phyloP scores from a whole-genome alignment of 2,329 filamentous ascomycete species.

The Alternaria longipes region DNA sequence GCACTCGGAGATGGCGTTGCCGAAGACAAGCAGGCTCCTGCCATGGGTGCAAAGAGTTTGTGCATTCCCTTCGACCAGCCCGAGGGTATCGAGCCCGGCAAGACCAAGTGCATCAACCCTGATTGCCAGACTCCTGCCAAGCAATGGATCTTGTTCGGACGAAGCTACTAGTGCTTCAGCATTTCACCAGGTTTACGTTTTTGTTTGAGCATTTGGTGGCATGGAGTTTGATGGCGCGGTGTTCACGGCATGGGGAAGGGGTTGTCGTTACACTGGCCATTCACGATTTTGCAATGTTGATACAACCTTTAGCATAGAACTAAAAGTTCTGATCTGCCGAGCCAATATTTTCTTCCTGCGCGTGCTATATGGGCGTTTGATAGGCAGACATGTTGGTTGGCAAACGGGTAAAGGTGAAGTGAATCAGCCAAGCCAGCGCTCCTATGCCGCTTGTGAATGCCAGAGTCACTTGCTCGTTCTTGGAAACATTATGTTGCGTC shows the following conservation, averaged over 20 bases:
- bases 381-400: neutral
- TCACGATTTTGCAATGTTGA: constrained; percentile 14
- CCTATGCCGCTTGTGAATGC: neutral
- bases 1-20: constrained; percentile 73
- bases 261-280: constrained; percentile 12
- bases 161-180: constrained; percentile 51
- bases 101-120: constrained; percentile 92
- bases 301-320: constrained; percentile 7
- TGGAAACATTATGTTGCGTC: neutral
- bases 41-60: constrained; percentile 79
- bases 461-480: neutral
- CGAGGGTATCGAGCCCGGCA: constrained; percentile 76
- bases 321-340: constrained; percentile 5
- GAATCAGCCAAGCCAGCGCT: neutral
- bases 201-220: constrained; percentile 31
- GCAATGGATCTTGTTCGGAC: constrained; percentile 91
- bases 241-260: constrained; percentile 21
- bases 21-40: constrained; percentile 76
- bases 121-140: constrained; percentile 80
- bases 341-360: neutral
- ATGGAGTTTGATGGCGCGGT: constrained; percentile 31
- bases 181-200: constrained; percentile 4
- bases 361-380: neutral
- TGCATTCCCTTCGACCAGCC: constrained; percentile 90
- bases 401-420: neutral